A percentile compares a stretch with the other conserved stretches of the same genome.
Evolutionary conservation across 176 grass and related monocot genomes (phyloP).

Genomic region (Eleusine coracana): DNA sequence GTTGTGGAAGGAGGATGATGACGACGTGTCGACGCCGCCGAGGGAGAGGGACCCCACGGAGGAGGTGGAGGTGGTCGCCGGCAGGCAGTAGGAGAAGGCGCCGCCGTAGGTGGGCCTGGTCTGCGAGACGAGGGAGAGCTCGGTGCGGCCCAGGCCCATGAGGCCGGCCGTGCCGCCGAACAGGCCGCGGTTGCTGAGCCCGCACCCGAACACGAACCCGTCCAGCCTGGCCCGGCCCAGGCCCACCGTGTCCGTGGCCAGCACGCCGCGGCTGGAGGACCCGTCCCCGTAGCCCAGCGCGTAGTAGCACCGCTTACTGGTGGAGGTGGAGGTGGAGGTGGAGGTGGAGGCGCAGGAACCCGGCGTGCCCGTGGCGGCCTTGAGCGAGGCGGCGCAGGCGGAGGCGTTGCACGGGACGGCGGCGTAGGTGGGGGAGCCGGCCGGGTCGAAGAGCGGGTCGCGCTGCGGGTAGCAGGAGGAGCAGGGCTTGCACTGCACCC

Average conservation of each 20-base stretch:
- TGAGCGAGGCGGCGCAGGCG: conserved; percentile 63
- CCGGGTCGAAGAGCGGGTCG: conserved; percentile 82
- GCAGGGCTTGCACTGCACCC: conserved; percentile 97
- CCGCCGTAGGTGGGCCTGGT: conserved; percentile 56
- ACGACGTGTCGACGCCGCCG: conserved; percentile 32
- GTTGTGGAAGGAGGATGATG: conserved; percentile 46
- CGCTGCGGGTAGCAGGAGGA: conserved; percentile 67
- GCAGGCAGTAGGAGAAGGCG: conserved; percentile 81
- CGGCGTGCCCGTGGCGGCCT: conserved; percentile 67
- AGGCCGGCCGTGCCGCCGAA: conserved; percentile 74
- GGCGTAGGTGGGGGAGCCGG: conserved; percentile 65
- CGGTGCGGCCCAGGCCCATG: conserved; percentile 73
- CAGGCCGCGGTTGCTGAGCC: conserved; percentile 70
- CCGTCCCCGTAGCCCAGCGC: conserved; percentile 80
- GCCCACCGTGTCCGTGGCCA: conserved; percentile 68
- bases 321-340: background rate
- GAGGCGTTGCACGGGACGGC: conserved; percentile 75
- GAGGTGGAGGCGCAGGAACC: conserved; percentile 48
- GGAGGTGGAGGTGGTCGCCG: conserved; percentile 28
- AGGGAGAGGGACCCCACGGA: conserved; percentile 69
- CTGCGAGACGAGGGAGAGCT: conserved; percentile 64
- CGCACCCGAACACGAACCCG: conserved; percentile 83
- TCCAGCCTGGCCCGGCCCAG: conserved; percentile 60
- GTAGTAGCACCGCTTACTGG: conserved; percentile 67
- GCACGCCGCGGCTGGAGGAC: conserved; percentile 79